phyloP scores from a whole-genome alignment of 208 protist genomes.

The Leishmania aethiopica region DNA sequence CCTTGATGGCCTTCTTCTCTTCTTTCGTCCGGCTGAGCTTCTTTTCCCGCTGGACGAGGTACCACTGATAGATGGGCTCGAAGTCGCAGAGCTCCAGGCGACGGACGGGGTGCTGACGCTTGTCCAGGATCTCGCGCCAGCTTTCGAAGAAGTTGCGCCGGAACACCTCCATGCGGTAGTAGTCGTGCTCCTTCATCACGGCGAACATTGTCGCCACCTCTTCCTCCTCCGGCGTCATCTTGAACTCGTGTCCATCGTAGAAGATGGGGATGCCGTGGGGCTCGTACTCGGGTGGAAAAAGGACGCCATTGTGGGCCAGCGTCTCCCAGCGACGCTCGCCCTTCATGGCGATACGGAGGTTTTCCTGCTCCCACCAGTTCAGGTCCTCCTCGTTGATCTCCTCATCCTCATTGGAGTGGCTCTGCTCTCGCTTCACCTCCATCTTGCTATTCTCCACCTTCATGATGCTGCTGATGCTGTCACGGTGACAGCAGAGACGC shows the following conservation, averaged over 20 bases:
- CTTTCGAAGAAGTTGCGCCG: conserved; percentile 98
- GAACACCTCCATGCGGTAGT: conserved; percentile 96
- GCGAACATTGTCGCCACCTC: conserved; percentile 99
- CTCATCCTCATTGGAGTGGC: conserved; percentile 52
- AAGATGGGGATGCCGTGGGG: conserved; percentile 96
- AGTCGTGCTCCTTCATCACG: conserved; percentile 93
- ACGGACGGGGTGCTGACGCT: conserved; percentile 91
- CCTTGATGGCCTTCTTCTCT: conserved; percentile 93
- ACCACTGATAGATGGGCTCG: conserved; percentile 93
- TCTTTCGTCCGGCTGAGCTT: conserved; percentile 87
- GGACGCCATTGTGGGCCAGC: conserved; percentile 96
- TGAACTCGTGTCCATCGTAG: conserved; percentile 94
- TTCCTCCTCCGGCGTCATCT: conserved; percentile 95
- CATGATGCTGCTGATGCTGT: conserved; percentile 28
- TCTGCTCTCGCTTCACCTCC: conserved; percentile 34
- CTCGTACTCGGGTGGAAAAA: conserved; percentile 97
- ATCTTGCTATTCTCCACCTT: conserved; percentile 38
- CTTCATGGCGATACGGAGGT: conserved; percentile 62
- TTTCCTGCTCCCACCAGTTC: conserved; percentile 90
- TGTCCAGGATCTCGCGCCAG: conserved; percentile 92
- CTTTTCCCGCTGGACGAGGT: conserved; percentile 89
- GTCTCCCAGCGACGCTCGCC: conserved; percentile 95
- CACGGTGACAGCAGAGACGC: neutral
- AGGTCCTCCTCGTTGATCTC: conserved; percentile 53
- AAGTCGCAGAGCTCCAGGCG: conserved; percentile 98